phyloP scores from a whole-genome alignment of 495 filamentous ascomycete species.

The Aspergillus coremiiformis region DNA sequence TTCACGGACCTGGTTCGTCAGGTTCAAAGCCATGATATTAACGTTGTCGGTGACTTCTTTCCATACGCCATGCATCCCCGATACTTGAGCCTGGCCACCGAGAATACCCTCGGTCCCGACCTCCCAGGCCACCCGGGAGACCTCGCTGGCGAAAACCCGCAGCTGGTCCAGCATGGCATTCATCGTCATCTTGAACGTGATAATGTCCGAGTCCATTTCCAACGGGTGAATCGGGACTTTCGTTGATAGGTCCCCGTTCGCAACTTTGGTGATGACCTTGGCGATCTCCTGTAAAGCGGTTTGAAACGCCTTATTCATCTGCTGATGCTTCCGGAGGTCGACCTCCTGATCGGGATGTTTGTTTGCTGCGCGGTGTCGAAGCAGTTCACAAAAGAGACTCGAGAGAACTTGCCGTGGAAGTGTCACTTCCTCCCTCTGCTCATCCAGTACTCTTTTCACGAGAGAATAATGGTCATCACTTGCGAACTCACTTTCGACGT shows the following conservation, averaged over 20 bases:
- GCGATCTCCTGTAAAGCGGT: constrained; percentile 98
- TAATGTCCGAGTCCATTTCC: constrained; percentile 99
- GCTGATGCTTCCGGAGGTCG: constrained; percentile 90
- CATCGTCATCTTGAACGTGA: constrained; percentile 89
- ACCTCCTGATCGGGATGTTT: constrained; percentile 59
- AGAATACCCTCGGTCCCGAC: constrained; percentile 97
- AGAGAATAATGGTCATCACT: constrained; percentile 35
- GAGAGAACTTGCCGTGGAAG: constrained; percentile 62
- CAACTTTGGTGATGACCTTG: constrained; percentile 90
- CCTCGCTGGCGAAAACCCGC: constrained; percentile 93
- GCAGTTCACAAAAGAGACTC: constrained; percentile 56
- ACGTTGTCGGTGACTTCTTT: constrained; percentile 97
- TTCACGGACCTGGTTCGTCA: constrained; percentile 85
- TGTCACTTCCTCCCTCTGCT: constrained; percentile 66
- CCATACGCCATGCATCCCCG: constrained; percentile 95
- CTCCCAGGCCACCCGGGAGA: constrained; percentile 91
- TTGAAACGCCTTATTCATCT: constrained; percentile 97
- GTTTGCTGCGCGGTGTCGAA: constrained; percentile 53
- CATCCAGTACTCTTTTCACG: constrained; percentile 45
- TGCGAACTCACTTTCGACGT: neutral
- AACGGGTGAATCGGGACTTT: constrained; percentile 93
- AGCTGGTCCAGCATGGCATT: constrained; percentile 99
- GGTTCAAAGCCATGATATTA: constrained; percentile 92
- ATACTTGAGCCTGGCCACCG: constrained; percentile 89
- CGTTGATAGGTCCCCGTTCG: constrained; percentile 92